Evolutionary conservation across 208 protist species (phyloP).

Genomic region (Leishmania major): DNA sequence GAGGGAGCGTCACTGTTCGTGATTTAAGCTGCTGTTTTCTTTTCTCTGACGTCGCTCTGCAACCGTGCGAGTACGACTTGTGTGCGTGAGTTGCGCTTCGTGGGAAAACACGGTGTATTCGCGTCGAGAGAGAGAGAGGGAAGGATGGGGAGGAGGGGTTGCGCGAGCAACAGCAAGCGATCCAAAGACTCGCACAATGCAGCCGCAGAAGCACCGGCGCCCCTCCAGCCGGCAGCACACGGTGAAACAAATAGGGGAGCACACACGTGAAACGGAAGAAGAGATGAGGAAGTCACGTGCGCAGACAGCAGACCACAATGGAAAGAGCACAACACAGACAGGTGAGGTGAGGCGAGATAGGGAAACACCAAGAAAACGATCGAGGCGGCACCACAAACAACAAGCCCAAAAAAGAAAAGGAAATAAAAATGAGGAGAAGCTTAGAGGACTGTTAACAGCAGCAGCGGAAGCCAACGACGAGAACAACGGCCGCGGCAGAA

Average conservation of each 20-base stretch:
- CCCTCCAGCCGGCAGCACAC: neutral
- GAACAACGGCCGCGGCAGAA: too few species aligned
- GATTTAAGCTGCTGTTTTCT: neutral
- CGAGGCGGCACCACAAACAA: too few species aligned
- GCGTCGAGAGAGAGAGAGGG: neutral
- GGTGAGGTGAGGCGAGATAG: neutral
- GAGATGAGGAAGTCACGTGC: neutral
- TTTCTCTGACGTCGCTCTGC: neutral
- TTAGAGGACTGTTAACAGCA: constrained; percentile 5
- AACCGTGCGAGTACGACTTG: neutral
- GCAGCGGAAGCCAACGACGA: too few species aligned
- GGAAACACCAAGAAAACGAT: too few species aligned
- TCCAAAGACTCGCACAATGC: neutral
- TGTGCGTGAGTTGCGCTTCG: neutral
- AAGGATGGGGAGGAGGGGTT: neutral
- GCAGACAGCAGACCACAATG: neutral
- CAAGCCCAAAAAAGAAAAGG: too few species aligned
- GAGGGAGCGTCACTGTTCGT: neutral
- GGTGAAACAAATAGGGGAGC: neutral
- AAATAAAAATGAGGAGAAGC: neutral
- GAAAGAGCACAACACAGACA: neutral
- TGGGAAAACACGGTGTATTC: neutral
- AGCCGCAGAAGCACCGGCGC: neutral
- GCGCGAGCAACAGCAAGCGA: neutral
- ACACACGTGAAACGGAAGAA: neutral